These are phyloP conservation scores for Priceomyces medius DNA, from an alignment of 805 yeast species.

Conservation along the genomic window DNA sequence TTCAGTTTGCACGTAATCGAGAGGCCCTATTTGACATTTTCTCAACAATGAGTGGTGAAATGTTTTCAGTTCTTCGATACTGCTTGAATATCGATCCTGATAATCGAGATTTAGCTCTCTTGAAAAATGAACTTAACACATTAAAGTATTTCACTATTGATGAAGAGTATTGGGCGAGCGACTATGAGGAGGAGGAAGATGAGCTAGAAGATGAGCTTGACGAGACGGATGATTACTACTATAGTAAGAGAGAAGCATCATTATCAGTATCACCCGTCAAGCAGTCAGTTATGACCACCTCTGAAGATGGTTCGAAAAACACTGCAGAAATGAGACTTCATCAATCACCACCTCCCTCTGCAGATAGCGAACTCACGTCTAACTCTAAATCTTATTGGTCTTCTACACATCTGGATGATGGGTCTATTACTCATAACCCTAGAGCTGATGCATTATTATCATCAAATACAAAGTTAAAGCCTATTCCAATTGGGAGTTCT, in stretches of 20 bases:
- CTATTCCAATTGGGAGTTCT: slow-evolving; percentile 39
- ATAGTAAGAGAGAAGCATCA: slow-evolving; percentile 6
- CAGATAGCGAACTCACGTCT: slow-evolving; percentile 14
- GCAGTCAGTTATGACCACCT: background rate
- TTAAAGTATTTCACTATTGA: slow-evolving; percentile 78
- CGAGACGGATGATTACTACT: slow-evolving; percentile 18
- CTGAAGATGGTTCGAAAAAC: slow-evolving; percentile 5
- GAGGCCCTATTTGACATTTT: slow-evolving; percentile 91
- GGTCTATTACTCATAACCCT: slow-evolving; percentile 32
- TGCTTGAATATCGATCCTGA: slow-evolving; percentile 82
- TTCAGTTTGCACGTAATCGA: slow-evolving; percentile 82
- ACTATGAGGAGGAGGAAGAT: slow-evolving; percentile 46
- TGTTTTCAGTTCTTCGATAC: slow-evolving; percentile 78
- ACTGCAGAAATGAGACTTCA: background rate
- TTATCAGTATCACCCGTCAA: slow-evolving; percentile 15
- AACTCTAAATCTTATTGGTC: slow-evolving; percentile 7
- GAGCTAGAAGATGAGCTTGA: slow-evolving; percentile 21
- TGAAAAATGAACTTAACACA: slow-evolving; percentile 59
- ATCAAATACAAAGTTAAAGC: slow-evolving; percentile 34
- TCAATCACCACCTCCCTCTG: slow-evolving; percentile 11
- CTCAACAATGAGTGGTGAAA: slow-evolving; percentile 82
- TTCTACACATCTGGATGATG: slow-evolving; percentile 7
- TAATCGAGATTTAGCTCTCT: slow-evolving; percentile 65
- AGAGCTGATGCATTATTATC: slow-evolving; percentile 45
- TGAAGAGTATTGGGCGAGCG: slow-evolving; percentile 55